phyloP scores from a whole-genome alignment of 108 stramenopile species.

The Conticribra guillardii region DNA sequence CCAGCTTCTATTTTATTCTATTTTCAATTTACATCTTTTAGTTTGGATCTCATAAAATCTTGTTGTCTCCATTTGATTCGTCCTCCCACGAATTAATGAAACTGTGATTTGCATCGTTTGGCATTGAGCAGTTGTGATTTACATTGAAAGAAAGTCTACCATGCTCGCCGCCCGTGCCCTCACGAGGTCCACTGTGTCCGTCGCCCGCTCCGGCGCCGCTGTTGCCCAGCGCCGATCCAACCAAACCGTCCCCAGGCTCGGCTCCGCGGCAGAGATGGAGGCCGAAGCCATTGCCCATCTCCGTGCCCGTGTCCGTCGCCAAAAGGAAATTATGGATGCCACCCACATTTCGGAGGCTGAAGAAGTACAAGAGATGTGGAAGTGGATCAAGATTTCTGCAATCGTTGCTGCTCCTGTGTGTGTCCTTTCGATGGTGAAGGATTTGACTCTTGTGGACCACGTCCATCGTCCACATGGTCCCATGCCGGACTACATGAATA shows the following conservation, averaged over 20 bases:
- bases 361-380: conserved; percentile 81
- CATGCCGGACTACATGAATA: conserved; percentile 88
- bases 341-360: conserved; percentile 61
- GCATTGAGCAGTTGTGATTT: no score
- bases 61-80: no score
- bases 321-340: conserved; percentile 75
- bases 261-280: conserved; percentile 73
- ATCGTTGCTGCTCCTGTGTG: conserved; percentile 70
- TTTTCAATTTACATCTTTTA: no score
- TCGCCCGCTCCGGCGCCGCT: conserved; percentile 3
- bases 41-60: no score
- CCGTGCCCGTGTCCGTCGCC: conserved; percentile 77
- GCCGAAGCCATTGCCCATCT: conserved; percentile 79
- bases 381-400: conserved; percentile 86
- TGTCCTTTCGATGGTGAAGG: conserved; percentile 63
- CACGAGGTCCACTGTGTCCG: not conserved
- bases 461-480: conserved; percentile 65
- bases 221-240: conserved; percentile 61
- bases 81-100: no score
- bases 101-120: not conserved
- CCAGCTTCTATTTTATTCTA: no score
- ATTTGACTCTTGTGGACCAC: conserved; percentile 71
- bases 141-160: not conserved
- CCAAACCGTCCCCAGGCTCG: conserved; percentile 71
- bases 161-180: conserved; percentile 18